Evolutionary conservation across 2,329 filamentous ascomycete genomes (phyloP).

Genomic region (Xylariaceae sp.): DNA sequence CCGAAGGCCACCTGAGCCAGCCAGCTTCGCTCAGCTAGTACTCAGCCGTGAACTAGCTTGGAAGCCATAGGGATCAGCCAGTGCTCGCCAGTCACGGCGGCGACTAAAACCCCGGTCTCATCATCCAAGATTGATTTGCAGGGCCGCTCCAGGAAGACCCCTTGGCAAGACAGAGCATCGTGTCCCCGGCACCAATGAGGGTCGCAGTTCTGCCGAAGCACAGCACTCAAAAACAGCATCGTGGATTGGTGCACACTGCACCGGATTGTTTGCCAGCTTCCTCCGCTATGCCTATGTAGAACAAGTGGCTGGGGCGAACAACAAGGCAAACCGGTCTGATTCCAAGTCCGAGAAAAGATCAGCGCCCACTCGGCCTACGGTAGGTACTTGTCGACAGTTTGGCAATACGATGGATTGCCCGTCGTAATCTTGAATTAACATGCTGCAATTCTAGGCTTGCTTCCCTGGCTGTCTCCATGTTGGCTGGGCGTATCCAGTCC

Average conservation of each 20-base stretch:
- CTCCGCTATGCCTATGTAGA: background rate
- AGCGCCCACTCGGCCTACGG: too few relatives aligned
- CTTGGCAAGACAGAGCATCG: background rate
- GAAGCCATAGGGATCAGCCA: background rate
- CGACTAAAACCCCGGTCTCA: background rate
- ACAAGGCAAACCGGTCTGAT: too few relatives aligned
- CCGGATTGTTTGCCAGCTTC: background rate
- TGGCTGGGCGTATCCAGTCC: too few relatives aligned
- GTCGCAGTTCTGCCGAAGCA: background rate
- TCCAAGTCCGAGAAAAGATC: too few relatives aligned
- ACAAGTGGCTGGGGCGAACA: too few relatives aligned
- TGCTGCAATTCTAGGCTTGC: too few relatives aligned
- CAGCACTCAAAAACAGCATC: background rate
- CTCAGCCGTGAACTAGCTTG: slow-evolving; percentile 11
- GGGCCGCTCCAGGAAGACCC: background rate
- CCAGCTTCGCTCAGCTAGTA: too few relatives aligned
- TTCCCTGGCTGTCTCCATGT: too few relatives aligned
- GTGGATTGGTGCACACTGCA: background rate
- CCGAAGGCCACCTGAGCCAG: too few relatives aligned
- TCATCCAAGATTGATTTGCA: background rate
- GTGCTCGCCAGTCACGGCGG: slow-evolving; percentile 3
- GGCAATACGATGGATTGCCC: too few relatives aligned
- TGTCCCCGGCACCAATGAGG: background rate
- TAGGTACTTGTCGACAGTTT: too few relatives aligned
- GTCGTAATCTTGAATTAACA: too few relatives aligned